These are phyloP conservation scores for Pholiota microspora DNA, from an alignment of 768 basidiomycete genomes.

Conservation along the genomic window DNA sequence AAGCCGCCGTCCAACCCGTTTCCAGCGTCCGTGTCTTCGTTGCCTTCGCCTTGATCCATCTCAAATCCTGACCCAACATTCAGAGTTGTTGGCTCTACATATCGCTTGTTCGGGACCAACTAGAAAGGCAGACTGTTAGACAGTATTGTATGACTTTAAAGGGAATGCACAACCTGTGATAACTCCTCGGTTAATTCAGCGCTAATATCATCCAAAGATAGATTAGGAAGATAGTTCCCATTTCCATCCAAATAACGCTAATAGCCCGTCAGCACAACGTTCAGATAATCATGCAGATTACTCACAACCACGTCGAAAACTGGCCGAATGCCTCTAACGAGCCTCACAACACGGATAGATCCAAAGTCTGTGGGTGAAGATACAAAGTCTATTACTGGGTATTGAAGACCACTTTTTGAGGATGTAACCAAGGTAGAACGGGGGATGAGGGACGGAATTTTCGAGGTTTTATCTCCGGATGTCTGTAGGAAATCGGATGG, in stretches of 20 bases:
- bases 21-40: slow-evolving; percentile 44
- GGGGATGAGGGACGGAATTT: slow-evolving; percentile 50
- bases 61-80: slow-evolving; percentile 66
- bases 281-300: slow-evolving; percentile 13
- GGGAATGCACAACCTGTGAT: slow-evolving; percentile 12
- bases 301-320: slow-evolving; percentile 61
- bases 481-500: slow-evolving; percentile 42
- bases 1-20: slow-evolving; percentile 65
- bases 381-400: slow-evolving; percentile 43
- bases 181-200: slow-evolving; percentile 2
- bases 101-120: slow-evolving; percentile 59
- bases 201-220: slow-evolving; percentile 41
- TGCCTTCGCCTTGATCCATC: slow-evolving; percentile 56
- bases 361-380: slow-evolving; percentile 42
- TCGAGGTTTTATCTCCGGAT: slow-evolving; percentile 40
- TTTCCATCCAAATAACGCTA: slow-evolving; percentile 56
- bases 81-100: slow-evolving; percentile 60
- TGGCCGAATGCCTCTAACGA: slow-evolving; percentile 55
- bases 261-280: slow-evolving; percentile 12
- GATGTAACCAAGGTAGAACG: slow-evolving; percentile 45
- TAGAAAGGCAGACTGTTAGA: slow-evolving; percentile 18
- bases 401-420: slow-evolving; percentile 33
- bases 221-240: slow-evolving; percentile 51
- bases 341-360: slow-evolving; percentile 48
- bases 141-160: background rate